A percentile compares a stretch with the other conserved stretches of the same genome.
Evolutionary conservation across 805 yeast species (phyloP).

Genomic region (Helenozyma baotianmanensis): DNA sequence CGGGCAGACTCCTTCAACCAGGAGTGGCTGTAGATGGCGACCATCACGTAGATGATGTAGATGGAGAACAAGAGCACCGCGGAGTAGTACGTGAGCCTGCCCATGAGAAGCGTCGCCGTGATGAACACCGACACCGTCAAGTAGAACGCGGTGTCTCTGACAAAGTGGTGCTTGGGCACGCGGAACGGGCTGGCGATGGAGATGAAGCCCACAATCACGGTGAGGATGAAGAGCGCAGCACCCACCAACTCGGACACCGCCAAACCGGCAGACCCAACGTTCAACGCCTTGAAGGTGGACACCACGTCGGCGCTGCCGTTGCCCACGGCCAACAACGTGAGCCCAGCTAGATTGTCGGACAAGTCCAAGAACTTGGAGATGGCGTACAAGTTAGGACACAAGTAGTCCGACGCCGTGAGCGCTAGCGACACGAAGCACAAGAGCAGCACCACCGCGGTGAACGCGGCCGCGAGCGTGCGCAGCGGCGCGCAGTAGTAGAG

Average conservation of each 20-base stretch:
- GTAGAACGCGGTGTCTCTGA: conserved; percentile 61
- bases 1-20: conserved; percentile 7
- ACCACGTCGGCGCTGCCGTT: conserved; percentile 90
- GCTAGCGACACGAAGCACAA: conserved; percentile 63
- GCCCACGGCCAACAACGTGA: conserved; percentile 85
- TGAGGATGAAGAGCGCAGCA: conserved; percentile 76
- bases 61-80: conserved; percentile 53
- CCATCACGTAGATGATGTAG: conserved; percentile 55
- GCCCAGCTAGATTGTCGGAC: conserved; percentile 76
- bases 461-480: conserved; percentile 11
- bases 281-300: conserved; percentile 79
- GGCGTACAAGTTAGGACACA: conserved; percentile 73
- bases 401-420: conserved; percentile 71
- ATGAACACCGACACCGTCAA: conserved; percentile 45
- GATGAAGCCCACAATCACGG: conserved; percentile 78
- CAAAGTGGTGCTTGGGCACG: conserved; percentile 48
- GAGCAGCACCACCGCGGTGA: conserved; percentile 22
- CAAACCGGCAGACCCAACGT: conserved; percentile 61
- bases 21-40: conserved; percentile 29
- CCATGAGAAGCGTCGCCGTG: conserved; percentile 50
- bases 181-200: conserved; percentile 61
- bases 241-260: conserved; percentile 93
- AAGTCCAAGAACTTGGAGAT: conserved; percentile 59
- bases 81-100: conserved; percentile 49
- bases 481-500: conserved; percentile 26